A percentile compares a stretch with the other conserved stretches of the same genome.
Conservation (phyloP, 441 rosid species). For the Francoa sonchifolia region DNA sequence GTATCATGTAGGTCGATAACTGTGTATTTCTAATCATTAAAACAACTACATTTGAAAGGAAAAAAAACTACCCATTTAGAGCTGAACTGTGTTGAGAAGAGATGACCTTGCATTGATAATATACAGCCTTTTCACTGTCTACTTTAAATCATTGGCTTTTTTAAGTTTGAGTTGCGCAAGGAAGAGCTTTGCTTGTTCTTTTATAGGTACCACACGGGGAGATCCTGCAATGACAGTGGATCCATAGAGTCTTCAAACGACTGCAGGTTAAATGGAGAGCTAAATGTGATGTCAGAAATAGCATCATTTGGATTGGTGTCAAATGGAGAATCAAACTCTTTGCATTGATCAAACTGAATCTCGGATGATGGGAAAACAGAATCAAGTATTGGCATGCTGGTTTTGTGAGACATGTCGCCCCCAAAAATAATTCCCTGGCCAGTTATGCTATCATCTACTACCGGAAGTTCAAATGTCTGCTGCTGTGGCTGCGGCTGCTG, state of each 20-base stretch:
- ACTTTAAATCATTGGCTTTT: background rate
- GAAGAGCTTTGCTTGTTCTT: background rate
- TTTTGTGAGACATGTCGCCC: constrained; percentile 37
- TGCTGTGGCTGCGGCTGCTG: constrained; percentile 13
- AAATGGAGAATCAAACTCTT: constrained; percentile 30
- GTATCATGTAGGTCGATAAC: too few relatives aligned
- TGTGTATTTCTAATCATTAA: too few relatives aligned
- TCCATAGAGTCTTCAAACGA: constrained; percentile 36
- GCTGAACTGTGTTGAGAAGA: background rate
- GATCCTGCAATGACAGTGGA: constrained; percentile 44
- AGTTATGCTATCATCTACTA: constrained; percentile 34
- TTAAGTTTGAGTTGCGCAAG: too few relatives aligned
- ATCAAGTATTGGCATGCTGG: constrained; percentile 29
- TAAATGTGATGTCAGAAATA: constrained; percentile 26
- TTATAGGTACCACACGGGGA: constrained; percentile 43
- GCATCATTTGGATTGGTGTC: constrained; percentile 14
- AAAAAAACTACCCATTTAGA: background rate
- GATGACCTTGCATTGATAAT: background rate
- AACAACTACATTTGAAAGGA: background rate
- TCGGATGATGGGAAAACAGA: constrained; percentile 28
- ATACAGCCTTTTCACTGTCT: background rate
- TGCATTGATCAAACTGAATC: constrained; percentile 28
- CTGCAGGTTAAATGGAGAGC: constrained; percentile 44
- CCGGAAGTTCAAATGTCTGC: constrained; percentile 36
- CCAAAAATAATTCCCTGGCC: constrained; percentile 34